Percentiles rank a stretch among this genome's conserved stretches.
Conservation (phyloP, 208 protist species). For the Trypanosoma lewisi region DNA sequence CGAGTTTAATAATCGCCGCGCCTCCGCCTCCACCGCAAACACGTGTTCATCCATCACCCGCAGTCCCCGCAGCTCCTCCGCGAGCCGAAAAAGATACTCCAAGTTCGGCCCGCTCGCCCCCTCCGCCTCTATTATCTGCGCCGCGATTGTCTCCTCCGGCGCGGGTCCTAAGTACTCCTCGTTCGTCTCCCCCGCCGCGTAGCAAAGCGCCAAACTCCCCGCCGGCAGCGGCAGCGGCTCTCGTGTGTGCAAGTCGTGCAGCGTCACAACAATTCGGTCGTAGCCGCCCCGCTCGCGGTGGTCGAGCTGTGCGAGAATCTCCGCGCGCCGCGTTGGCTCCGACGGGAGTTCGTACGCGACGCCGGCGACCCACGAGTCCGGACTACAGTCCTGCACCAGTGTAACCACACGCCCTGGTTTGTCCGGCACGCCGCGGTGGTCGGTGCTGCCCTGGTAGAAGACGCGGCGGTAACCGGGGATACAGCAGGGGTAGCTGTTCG, state of each 20-base stretch:
- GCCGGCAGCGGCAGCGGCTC: conserved; percentile 19
- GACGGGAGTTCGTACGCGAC: conserved; percentile 71
- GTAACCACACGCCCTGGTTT: conserved; percentile 79
- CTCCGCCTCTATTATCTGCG: conserved; percentile 46
- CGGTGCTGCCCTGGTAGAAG: conserved; percentile 78
- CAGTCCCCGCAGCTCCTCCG: conserved; percentile 51
- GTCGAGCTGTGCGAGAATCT: conserved; percentile 58
- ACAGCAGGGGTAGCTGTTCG: conserved; percentile 51
- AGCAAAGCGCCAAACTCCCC: conserved; percentile 54
- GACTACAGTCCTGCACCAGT: conserved; percentile 38
- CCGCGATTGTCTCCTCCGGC: conserved; percentile 56
- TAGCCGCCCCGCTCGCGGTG: conserved; percentile 71
- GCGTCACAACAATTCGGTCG: conserved; percentile 40
- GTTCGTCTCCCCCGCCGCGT: conserved; percentile 70
- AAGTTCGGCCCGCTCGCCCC: conserved; percentile 66
- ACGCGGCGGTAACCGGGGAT: conserved; percentile 69
- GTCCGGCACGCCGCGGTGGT: conserved; percentile 69
- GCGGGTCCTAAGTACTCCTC: conserved; percentile 61
- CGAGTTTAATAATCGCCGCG: conserved; percentile 30
- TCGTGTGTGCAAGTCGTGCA: conserved; percentile 35
- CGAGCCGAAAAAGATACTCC: conserved; percentile 76
- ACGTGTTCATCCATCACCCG: conserved; percentile 60
- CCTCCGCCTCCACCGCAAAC: conserved; percentile 53
- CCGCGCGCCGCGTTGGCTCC: conserved; percentile 36
- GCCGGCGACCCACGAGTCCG: conserved; percentile 55